Evolutionary conservation across 768 basidiomycete species (phyloP), one percentile per base, ranked within the genome.

Genomic region (Antrodiella citrinella): DNA sequence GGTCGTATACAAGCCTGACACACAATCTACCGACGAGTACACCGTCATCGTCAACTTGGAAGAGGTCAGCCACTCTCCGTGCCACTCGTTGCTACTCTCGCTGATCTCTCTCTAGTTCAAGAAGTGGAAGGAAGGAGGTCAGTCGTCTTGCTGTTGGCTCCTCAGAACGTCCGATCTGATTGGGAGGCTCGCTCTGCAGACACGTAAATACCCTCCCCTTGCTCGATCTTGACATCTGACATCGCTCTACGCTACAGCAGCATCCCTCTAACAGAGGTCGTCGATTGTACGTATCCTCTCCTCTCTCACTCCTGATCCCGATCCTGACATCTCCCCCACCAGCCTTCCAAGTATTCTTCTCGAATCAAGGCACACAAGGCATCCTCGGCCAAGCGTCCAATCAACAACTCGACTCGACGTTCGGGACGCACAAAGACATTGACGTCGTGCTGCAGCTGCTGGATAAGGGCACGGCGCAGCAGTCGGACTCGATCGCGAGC

Each of bases 91-190:
- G 22, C 19, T 20, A 21, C 42, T 4, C 38, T 46, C 22, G 5
- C 12, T 48, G 26, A 20, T 11, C 30, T 7, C 12, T 13, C 22
- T 50, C 44, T 55, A 89, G 88, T 86, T 69, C 66, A 79, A 80
- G 70, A 85, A 81, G 65, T 91, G 86, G 86, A 85, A 80, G 65
- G 75, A 69, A 9, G 88, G 86, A 76, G 87, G 89, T 89, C 54
- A 69, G 77, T 61, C 2, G 26, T 45, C 21, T 44, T 18, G 51
- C 58, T 45, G 44, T 53, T 43, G 19, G 39, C 65, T 51, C 23
- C 35, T 22, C 15, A 44, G 23, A 26, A 43, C 2, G 25, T 13
- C 10, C n/a, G 42, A 41, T 46, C 57, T 63, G 42, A 59, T 26
- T 18, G 9, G 7, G 30, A 7, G 30, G 7, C 48, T 21, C 44